Percentiles rank a stretch among this genome's conserved stretches.
These are phyloP conservation scores for Mycena crocata DNA, from an alignment of 768 basidiomycete genomes.

Conservation along the genomic window DNA sequence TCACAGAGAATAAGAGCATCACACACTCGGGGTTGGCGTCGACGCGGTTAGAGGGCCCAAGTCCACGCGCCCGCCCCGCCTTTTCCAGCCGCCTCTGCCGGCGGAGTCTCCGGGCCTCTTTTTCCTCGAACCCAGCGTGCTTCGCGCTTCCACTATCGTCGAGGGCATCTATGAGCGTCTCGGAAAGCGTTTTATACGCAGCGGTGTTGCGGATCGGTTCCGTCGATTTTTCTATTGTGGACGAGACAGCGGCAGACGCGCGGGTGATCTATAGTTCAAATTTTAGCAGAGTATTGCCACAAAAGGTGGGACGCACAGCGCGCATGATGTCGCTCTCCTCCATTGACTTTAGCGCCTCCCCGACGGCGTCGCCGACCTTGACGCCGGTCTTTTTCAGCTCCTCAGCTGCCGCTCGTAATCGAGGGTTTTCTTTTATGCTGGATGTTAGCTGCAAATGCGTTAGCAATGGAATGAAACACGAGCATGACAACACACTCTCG, in stretches of 20 bases:
- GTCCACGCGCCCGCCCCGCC: constrained; percentile 78
- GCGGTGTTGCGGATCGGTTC: constrained; percentile 97
- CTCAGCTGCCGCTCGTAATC: constrained; percentile 90
- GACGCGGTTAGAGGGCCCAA: constrained; percentile 64
- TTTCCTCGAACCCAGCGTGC: constrained; percentile 96
- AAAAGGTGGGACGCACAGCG: constrained; percentile 62
- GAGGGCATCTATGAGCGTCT: constrained; percentile 90
- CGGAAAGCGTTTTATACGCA: constrained; percentile 92
- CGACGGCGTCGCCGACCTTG: constrained; percentile 93
- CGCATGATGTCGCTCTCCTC: constrained; percentile 96
- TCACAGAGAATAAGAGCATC: not conserved
- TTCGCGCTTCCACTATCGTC: constrained; percentile 95
- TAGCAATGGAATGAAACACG: constrained; percentile 26
- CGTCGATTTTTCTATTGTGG: constrained; percentile 87
- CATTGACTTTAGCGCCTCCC: constrained; percentile 91
- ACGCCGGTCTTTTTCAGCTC: constrained; percentile 91
- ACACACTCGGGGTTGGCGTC: constrained; percentile 86
- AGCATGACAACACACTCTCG: constrained; percentile 76
- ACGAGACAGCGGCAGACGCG: constrained; percentile 88
- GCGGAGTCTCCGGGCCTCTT: constrained; percentile 86
- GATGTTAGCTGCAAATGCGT: constrained; percentile 74
- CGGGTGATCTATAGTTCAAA: constrained; percentile 73
- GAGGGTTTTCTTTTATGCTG: constrained; percentile 96
- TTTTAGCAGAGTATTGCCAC: not conserved
- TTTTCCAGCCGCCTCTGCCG: constrained; percentile 86